These are phyloP conservation scores for Nakazawaea peltata DNA, from an alignment of 805 yeast species.

Conservation along the genomic window DNA sequence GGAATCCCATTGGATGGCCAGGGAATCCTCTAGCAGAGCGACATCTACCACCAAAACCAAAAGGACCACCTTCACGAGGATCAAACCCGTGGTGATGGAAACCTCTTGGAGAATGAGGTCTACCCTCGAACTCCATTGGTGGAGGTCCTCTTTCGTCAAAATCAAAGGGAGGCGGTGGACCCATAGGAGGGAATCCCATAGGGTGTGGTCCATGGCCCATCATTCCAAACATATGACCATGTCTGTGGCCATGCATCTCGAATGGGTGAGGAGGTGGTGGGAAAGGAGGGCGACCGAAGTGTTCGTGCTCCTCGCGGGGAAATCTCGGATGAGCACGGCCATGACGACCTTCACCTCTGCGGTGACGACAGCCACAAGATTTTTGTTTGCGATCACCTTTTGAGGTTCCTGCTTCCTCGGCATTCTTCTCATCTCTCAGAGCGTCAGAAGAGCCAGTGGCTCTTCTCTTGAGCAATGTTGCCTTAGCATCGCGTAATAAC, in stretches of 20 bases:
- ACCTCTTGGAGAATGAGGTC: background rate
- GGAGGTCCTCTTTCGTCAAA: too few relatives aligned
- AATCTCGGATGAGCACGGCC: background rate
- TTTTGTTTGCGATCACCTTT: background rate
- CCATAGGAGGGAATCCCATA: too few relatives aligned
- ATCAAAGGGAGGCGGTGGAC: too few relatives aligned
- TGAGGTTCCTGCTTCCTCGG: background rate
- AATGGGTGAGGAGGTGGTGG: constrained; percentile 3
- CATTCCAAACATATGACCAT: background rate
- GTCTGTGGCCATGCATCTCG: too few relatives aligned
- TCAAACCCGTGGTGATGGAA: background rate
- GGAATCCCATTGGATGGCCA: too few relatives aligned
- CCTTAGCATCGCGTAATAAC: background rate
- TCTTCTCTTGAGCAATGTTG: background rate
- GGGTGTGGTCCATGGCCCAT: too few relatives aligned
- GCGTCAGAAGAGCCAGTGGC: background rate
- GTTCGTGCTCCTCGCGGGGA: too few relatives aligned
- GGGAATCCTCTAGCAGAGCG: too few relatives aligned
- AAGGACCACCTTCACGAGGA: background rate
- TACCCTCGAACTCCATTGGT: too few relatives aligned
- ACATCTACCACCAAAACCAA: background rate
- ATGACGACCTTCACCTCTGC: background rate
- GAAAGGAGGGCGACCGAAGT: background rate
- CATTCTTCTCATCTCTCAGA: background rate
- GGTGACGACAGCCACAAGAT: background rate